A percentile compares a stretch with the other conserved stretches of the same genome.
Conservation (phyloP, 2,329 filamentous ascomycete genomes). For the Chalaropsis thielavioides region DNA sequence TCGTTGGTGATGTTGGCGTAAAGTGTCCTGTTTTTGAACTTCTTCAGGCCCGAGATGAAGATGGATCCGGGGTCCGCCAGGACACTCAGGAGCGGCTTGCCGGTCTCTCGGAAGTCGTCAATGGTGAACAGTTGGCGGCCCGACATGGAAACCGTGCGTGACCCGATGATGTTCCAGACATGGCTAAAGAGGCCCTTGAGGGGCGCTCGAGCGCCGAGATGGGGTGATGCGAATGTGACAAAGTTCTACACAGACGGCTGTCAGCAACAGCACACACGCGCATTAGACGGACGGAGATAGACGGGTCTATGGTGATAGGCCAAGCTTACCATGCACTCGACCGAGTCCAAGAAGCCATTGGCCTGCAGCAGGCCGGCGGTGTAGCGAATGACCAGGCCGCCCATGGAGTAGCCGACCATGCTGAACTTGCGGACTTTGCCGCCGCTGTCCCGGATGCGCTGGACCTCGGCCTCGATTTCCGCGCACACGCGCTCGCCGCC, state of each 20-base stretch:
- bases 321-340: conserved; percentile 56
- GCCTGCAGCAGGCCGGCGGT: conserved; percentile 71
- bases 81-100: conserved; percentile 63
- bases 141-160: conserved; percentile 65
- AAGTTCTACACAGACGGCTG: conserved; percentile 52
- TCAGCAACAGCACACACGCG: neutral
- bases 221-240: conserved; percentile 77
- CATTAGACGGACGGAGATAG: neutral
- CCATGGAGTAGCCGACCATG: conserved; percentile 77
- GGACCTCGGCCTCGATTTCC: conserved; percentile 52
- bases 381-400: conserved; percentile 75
- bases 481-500: conserved; percentile 52
- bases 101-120: conserved; percentile 71
- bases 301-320: neutral
- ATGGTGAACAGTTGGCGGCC: conserved; percentile 73
- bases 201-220: conserved; percentile 61
- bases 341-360: conserved; percentile 61
- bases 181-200: conserved; percentile 49
- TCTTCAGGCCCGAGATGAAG: conserved; percentile 64
- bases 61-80: conserved; percentile 73
- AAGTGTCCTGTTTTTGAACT: conserved; percentile 61
- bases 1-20: conserved; percentile 87
- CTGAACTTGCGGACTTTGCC: conserved; percentile 68
- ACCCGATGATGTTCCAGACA: conserved; percentile 72
- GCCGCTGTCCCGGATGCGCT: conserved; percentile 43